These are phyloP conservation scores for Globisporangium paddicum DNA, from an alignment of 352 stramenopile genomes.

Conservation along the genomic window DNA sequence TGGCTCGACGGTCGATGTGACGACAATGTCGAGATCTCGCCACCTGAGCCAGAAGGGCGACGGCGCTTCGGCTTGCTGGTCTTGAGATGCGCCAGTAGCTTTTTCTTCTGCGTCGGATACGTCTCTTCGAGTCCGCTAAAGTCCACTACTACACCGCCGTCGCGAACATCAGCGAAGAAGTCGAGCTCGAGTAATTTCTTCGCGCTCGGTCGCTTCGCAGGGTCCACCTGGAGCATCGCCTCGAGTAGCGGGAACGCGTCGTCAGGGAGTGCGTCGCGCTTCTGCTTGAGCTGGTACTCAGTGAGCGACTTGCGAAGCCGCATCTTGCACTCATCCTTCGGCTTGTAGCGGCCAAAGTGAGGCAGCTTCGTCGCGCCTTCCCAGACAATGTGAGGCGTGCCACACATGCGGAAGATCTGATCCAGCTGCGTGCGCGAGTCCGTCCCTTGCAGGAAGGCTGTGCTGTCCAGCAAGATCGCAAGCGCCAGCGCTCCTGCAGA, in stretches of 20 bases:
- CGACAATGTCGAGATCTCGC: constrained; percentile 16
- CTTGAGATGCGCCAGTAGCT: constrained; percentile 52
- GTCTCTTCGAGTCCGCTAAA: constrained; percentile 43
- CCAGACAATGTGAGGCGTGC: constrained; percentile 59
- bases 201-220: constrained; percentile 38
- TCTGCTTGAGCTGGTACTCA: constrained; percentile 35
- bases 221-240: constrained; percentile 72
- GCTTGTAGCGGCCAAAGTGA: constrained; percentile 44
- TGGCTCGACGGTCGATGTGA: constrained; percentile 13
- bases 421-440: constrained; percentile 67
- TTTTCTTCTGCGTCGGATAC: constrained; percentile 54
- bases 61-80: constrained; percentile 29
- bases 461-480: constrained; percentile 57
- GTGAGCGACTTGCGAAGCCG: constrained; percentile 77
- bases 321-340: constrained; percentile 75
- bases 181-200: constrained; percentile 54
- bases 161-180: constrained; percentile 50
- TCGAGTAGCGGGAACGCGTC: constrained; percentile 65
- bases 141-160: constrained; percentile 19
- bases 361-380: constrained; percentile 44
- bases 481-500: constrained; percentile 61
- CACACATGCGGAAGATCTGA: constrained; percentile 75
- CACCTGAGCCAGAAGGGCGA: constrained; percentile 10
- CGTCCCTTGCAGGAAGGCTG: constrained; percentile 57
- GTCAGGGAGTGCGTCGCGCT: constrained; percentile 40